Percentiles rank a stretch among this genome's conserved stretches.
These are phyloP conservation scores for Populus tomentosa DNA, from an alignment of 441 rosid species.

Conservation along the genomic window DNA sequence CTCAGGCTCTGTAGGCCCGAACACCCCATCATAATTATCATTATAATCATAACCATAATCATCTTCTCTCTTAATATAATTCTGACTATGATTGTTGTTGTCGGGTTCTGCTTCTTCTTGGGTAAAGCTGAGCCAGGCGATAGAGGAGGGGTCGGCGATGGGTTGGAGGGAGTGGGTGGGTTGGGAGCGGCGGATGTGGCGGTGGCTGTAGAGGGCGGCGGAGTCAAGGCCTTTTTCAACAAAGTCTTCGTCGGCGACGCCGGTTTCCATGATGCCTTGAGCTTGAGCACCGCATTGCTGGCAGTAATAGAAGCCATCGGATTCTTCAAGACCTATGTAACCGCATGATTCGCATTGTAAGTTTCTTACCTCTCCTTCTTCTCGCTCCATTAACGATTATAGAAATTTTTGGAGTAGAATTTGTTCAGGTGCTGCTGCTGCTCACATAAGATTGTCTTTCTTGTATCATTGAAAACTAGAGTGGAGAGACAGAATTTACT, in stretches of 20 bases:
- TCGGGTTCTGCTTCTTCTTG: constrained; percentile 14
- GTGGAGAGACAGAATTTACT: too few relatives aligned
- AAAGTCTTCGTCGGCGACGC: constrained; percentile 55
- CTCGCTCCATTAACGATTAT: neutral
- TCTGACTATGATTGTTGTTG: neutral
- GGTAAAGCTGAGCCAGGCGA: constrained; percentile 30
- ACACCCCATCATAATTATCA: constrained; percentile 11
- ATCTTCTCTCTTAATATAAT: constrained; percentile 17
- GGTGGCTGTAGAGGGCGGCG: constrained; percentile 38
- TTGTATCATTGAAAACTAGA: too few relatives aligned
- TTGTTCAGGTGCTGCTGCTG: too few relatives aligned
- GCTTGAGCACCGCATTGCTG: constrained; percentile 36
- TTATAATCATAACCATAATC: neutral
- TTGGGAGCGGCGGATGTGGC: constrained; percentile 27
- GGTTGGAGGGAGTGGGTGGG: constrained; percentile 7
- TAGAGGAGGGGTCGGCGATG: constrained; percentile 19
- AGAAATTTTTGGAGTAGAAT: too few relatives aligned
- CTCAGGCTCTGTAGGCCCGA: constrained; percentile 39
- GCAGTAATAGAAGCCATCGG: constrained; percentile 49
- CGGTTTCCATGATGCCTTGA: constrained; percentile 44
- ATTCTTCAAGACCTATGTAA: constrained; percentile 30
- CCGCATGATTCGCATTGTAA: constrained; percentile 40
- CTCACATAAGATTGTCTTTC: too few relatives aligned
- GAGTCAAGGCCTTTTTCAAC: constrained; percentile 33
- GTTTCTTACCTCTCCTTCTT: neutral